Percentiles rank a stretch among this genome's conserved stretches.
Evolutionary conservation across 345 rosid species (phyloP).

Genomic region (Trapa bicornis): DNA sequence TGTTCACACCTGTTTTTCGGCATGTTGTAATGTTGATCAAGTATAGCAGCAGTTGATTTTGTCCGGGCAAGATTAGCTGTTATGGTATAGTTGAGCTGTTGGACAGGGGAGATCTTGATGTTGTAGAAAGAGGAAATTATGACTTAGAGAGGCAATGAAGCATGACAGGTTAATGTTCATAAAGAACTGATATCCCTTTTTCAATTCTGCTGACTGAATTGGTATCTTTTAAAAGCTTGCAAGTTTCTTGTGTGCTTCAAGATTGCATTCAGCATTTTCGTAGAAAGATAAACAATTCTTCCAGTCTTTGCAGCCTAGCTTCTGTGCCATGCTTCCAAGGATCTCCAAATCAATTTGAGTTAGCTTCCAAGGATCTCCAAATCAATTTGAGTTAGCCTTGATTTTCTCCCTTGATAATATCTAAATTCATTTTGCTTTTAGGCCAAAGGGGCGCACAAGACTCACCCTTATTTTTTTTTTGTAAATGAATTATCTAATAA

Average conservation of each 20-base stretch:
- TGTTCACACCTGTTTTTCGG: neutral
- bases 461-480: too few species aligned
- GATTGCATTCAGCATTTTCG: too few species aligned
- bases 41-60: neutral
- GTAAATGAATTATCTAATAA: too few species aligned
- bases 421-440: too few species aligned
- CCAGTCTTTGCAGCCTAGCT: too few species aligned
- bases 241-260: neutral
- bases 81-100: constrained; percentile 4
- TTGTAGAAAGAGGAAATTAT: neutral
- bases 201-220: neutral
- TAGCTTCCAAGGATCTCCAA: too few species aligned
- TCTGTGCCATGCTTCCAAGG: too few species aligned
- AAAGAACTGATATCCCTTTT: neutral
- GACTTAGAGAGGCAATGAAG: neutral
- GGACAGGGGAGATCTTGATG: neutral
- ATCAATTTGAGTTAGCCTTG: too few species aligned
- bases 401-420: too few species aligned
- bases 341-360: too few species aligned
- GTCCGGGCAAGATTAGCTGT: neutral
- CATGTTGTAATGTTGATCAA: neutral
- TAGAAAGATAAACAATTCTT: too few species aligned
- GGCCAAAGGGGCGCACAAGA: too few species aligned
- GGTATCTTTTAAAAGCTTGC: neutral
- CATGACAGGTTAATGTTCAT: neutral